These are phyloP conservation scores for Tricholoma matsutake DNA, from an alignment of 768 basidiomycete species.

Conservation along the genomic window DNA sequence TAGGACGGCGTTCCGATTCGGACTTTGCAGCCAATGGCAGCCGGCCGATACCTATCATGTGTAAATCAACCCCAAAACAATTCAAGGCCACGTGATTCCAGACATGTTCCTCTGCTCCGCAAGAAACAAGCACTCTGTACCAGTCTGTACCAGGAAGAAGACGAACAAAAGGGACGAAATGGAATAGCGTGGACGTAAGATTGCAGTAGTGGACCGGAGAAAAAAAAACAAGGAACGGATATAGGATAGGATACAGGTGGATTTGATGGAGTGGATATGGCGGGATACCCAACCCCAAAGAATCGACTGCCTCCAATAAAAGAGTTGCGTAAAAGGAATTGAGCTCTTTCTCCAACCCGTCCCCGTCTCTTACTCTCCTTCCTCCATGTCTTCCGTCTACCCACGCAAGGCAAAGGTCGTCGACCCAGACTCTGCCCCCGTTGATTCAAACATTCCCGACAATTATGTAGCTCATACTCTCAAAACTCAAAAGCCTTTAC, in stretches of 20 bases:
- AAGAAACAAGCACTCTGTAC: neutral
- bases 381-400: slow-evolving; percentile 28
- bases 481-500: slow-evolving; percentile 61
- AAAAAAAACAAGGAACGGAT: neutral
- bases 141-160: neutral
- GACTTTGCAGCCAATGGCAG: no score
- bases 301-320: neutral
- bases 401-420: slow-evolving; percentile 20
- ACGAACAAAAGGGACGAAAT: neutral
- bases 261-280: neutral
- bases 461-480: slow-evolving; percentile 81
- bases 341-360: no score
- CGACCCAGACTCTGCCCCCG: slow-evolving; percentile 30
- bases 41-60: no score
- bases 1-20: no score
- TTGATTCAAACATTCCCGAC: slow-evolving; percentile 67
- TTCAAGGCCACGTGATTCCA: no score
- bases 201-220: neutral
- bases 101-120: no score
- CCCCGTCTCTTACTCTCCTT: neutral
- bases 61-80: no score
- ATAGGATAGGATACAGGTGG: neutral
- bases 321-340: no score
- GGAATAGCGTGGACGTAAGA: neutral
- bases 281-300: neutral